These are phyloP conservation scores for Chaetoscypha palmicola DNA, from an alignment of 2,329 filamentous ascomycete species.

Conservation along the genomic window DNA sequence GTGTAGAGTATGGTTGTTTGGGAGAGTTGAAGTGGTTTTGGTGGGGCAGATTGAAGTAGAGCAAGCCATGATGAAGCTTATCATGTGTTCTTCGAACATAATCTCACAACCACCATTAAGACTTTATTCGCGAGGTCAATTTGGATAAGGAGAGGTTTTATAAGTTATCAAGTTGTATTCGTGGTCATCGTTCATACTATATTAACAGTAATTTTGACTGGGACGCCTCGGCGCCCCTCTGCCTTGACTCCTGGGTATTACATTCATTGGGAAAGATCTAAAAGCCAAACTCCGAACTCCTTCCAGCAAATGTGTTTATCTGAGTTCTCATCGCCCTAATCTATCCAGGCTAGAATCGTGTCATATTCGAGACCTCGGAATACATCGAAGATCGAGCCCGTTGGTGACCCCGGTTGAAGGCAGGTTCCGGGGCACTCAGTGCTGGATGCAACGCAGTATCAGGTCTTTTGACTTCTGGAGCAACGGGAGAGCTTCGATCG, in stretches of 20 bases:
- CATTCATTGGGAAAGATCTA: constrained; percentile 1
- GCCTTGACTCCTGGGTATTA: constrained; percentile 19
- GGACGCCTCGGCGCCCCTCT: too few species aligned
- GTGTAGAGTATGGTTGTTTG: background rate
- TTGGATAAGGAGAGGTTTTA: too few species aligned
- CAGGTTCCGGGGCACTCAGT: constrained; percentile 33
- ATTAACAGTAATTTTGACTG: too few species aligned
- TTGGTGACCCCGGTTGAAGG: constrained; percentile 26
- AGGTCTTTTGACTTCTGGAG: constrained; percentile 48
- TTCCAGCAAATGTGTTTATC: too few species aligned
- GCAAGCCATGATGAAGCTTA: too few species aligned
- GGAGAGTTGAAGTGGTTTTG: background rate
- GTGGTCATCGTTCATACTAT: too few species aligned
- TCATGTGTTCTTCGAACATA: too few species aligned
- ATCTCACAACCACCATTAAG: too few species aligned
- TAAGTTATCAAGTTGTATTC: too few species aligned
- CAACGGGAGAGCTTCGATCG: constrained; percentile 39
- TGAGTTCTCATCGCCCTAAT: too few species aligned
- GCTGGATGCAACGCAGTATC: constrained; percentile 52
- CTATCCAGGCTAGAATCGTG: constrained; percentile 18
- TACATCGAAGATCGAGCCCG: constrained; percentile 38
- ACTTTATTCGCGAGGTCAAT: too few species aligned
- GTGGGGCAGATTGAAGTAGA: background rate
- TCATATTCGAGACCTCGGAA: constrained; percentile 24
- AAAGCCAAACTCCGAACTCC: too few species aligned